These are phyloP conservation scores for Pezicula rhizophila DNA, from an alignment of 2,329 filamentous ascomycete species.

Conservation along the genomic window DNA sequence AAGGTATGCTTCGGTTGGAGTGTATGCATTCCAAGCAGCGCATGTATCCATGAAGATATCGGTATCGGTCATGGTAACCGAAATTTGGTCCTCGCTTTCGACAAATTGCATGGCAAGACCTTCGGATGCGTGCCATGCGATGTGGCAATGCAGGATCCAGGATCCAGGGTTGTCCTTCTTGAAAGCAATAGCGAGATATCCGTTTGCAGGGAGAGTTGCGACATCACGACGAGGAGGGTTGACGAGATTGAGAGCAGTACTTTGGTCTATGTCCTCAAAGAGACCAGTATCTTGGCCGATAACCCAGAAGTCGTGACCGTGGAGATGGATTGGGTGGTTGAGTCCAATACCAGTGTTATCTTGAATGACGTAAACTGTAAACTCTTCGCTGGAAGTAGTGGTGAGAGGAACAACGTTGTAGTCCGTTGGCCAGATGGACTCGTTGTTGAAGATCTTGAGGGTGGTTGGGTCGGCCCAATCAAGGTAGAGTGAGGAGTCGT, in stretches of 20 bases:
- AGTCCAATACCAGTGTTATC: slow-evolving; percentile 17
- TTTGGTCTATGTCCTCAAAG: slow-evolving; percentile 20
- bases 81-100: slow-evolving; percentile 25
- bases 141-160: slow-evolving; percentile 31
- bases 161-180: slow-evolving; percentile 27
- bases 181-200: slow-evolving; percentile 26
- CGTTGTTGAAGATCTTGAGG: slow-evolving; percentile 25
- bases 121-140: slow-evolving; percentile 46
- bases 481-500: slow-evolving; percentile 38
- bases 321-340: slow-evolving; percentile 37
- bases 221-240: slow-evolving; percentile 49
- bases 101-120: slow-evolving; percentile 49
- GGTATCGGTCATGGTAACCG: slow-evolving; percentile 10
- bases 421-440: slow-evolving; percentile 21
- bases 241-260: slow-evolving; percentile 18
- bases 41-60: slow-evolving; percentile 15
- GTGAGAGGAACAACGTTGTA: slow-evolving; percentile 18
- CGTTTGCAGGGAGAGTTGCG: slow-evolving; percentile 35
- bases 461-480: slow-evolving; percentile 43
- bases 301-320: slow-evolving; percentile 45
- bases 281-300: slow-evolving; percentile 38
- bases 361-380: slow-evolving; percentile 23
- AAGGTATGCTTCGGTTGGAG: slow-evolving; percentile 4
- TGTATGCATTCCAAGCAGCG: slow-evolving; percentile 16
- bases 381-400: slow-evolving; percentile 13